A percentile compares a stretch with the other conserved stretches of the same genome.
phyloP scores from a whole-genome alignment of 2,329 filamentous ascomycete species.

The Geosmithia morbida region DNA sequence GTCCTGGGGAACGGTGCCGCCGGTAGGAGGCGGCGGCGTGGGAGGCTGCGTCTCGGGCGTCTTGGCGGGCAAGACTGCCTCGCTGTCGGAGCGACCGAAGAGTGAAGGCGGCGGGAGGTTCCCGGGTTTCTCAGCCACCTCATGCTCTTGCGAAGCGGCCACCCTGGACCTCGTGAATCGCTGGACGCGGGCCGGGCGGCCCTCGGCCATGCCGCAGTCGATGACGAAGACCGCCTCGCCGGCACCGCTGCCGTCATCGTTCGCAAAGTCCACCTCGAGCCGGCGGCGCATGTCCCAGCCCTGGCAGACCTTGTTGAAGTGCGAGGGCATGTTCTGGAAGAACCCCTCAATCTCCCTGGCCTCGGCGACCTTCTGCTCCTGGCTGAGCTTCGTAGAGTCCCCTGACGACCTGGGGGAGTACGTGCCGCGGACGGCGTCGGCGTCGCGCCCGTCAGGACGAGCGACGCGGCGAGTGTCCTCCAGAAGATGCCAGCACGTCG shows the following conservation, averaged over 20 bases:
- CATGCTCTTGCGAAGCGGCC: slow-evolving; percentile 3
- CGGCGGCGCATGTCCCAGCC: slow-evolving; percentile 87
- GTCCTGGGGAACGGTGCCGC: slow-evolving; percentile 7
- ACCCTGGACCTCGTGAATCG: slow-evolving; percentile 23
- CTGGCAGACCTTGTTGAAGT: slow-evolving; percentile 65
- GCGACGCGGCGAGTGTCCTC: slow-evolving; percentile 63
- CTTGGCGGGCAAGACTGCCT: slow-evolving; percentile 1
- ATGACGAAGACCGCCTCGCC: slow-evolving; percentile 69
- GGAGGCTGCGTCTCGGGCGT: slow-evolving; percentile 9
- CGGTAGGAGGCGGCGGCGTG: slow-evolving; percentile 5
- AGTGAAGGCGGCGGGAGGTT: slow-evolving; percentile 10
- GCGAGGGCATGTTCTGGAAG: slow-evolving; percentile 54
- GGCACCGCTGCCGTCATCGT: slow-evolving; percentile 59
- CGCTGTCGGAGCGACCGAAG: slow-evolving; percentile 10
- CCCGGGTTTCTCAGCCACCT: not conserved
- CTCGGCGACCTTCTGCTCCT: slow-evolving; percentile 59
- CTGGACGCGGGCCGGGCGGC: slow-evolving; percentile 25
- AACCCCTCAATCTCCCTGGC: slow-evolving; percentile 72
- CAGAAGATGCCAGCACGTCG: slow-evolving; percentile 66
- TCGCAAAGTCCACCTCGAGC: slow-evolving; percentile 79
- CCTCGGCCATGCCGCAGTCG: slow-evolving; percentile 53
- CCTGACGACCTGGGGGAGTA: slow-evolving; percentile 73
- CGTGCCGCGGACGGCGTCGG: slow-evolving; percentile 51
- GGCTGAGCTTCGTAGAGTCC: slow-evolving; percentile 54
- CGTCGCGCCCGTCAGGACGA: slow-evolving; percentile 57